These are phyloP conservation scores for Periglandula ipomoeae DNA, from an alignment of 2,329 filamentous ascomycete species.

Conservation along the genomic window DNA sequence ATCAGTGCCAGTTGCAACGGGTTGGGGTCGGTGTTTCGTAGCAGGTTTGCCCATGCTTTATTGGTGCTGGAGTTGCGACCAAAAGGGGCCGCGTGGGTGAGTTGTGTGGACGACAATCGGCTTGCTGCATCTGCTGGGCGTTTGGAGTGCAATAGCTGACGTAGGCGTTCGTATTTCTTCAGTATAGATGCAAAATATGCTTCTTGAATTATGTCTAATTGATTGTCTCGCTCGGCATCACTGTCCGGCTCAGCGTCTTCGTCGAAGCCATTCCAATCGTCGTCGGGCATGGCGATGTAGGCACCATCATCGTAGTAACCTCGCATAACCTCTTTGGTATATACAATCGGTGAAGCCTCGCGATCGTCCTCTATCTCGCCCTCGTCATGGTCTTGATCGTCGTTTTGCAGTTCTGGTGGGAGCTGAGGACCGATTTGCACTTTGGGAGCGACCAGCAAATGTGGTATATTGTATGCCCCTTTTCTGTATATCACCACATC, in stretches of 20 bases:
- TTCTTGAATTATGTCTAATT: constrained; percentile 39
- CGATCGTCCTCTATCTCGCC: constrained; percentile 23
- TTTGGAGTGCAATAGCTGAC: constrained; percentile 45
- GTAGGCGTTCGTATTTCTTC: constrained; percentile 56
- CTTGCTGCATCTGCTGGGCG: constrained; percentile 45
- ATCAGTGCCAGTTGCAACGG: constrained; percentile 55
- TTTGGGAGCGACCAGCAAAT: constrained; percentile 57
- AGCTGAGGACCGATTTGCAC: constrained; percentile 42
- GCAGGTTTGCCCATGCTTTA: constrained; percentile 40
- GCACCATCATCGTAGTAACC: constrained; percentile 72
- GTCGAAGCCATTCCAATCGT: constrained; percentile 21
- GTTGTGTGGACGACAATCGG: constrained; percentile 43
- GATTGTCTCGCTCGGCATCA: constrained; percentile 19
- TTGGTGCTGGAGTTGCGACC: constrained; percentile 40
- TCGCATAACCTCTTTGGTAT: constrained; percentile 43
- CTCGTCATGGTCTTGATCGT: constrained; percentile 21
- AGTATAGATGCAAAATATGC: constrained; percentile 61
- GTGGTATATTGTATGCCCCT: constrained; percentile 66
- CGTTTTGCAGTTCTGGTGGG: constrained; percentile 26
- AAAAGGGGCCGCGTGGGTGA: constrained; percentile 45
- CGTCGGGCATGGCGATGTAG: constrained; percentile 55
- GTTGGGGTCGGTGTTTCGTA: constrained; percentile 45
- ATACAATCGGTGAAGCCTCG: constrained; percentile 25
- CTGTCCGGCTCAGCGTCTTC: constrained; percentile 14
- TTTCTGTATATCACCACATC: constrained; percentile 52